A percentile compares a stretch with the other conserved stretches of the same genome.
These are phyloP conservation scores for Mycena rosella DNA, from an alignment of 768 basidiomycete species.

Conservation along the genomic window DNA sequence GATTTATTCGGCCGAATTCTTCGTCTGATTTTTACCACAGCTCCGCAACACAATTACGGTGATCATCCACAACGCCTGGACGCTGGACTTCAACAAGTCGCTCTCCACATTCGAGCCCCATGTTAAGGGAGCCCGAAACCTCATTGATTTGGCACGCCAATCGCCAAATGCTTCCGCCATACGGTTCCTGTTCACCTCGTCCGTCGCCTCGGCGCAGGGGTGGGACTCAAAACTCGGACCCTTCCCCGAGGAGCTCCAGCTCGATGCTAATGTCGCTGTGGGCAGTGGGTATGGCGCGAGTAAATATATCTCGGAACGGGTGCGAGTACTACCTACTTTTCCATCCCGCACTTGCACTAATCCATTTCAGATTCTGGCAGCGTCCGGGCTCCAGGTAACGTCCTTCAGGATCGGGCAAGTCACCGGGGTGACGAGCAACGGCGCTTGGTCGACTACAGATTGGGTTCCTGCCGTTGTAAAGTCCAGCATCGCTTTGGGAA, in stretches of 20 bases:
- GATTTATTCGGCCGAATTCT: background rate
- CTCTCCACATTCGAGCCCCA: constrained; percentile 60
- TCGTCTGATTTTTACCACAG: constrained; percentile 25
- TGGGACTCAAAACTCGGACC: constrained; percentile 44
- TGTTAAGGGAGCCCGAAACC: constrained; percentile 55
- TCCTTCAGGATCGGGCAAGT: constrained; percentile 48
- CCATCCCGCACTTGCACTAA: constrained; percentile 31
- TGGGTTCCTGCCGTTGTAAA: constrained; percentile 45
- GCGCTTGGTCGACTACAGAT: too few species aligned
- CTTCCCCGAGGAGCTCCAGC: too few species aligned
- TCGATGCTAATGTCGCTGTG: constrained; percentile 41
- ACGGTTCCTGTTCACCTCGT: constrained; percentile 53
- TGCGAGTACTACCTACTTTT: constrained; percentile 31
- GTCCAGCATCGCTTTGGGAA: constrained; percentile 37
- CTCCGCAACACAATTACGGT: constrained; percentile 42
- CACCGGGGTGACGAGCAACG: too few species aligned
- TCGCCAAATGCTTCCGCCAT: constrained; percentile 34
- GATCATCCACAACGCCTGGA: constrained; percentile 61
- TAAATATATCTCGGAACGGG: constrained; percentile 52
- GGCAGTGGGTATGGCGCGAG: constrained; percentile 52
- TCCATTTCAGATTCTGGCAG: constrained; percentile 44
- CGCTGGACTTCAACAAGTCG: constrained; percentile 60
- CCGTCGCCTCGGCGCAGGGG: constrained; percentile 44
- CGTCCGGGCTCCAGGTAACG: constrained; percentile 47
- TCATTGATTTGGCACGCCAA: constrained; percentile 52